Evolutionary conservation across 2,329 filamentous ascomycete genomes (phyloP).

Genomic region (Clonostachys rosea): DNA sequence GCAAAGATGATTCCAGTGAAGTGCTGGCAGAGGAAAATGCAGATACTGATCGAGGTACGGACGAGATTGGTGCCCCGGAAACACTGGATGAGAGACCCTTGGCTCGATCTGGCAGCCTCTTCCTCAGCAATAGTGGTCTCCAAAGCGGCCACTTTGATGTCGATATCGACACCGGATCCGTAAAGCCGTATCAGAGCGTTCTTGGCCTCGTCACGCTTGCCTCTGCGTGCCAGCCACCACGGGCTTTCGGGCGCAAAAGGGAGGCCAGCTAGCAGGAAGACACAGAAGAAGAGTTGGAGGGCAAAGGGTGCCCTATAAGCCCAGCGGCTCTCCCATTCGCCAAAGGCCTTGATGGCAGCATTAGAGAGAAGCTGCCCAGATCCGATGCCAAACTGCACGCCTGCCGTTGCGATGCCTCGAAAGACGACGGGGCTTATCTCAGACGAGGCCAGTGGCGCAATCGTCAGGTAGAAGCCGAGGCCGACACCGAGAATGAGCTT

Average conservation of each 20-base stretch:
- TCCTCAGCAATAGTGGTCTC: constrained; percentile 11
- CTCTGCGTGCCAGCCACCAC: constrained; percentile 28
- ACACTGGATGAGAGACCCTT: constrained; percentile 18
- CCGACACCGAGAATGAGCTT: constrained; percentile 30
- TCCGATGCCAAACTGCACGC: constrained; percentile 35
- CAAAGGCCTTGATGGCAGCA: constrained; percentile 45
- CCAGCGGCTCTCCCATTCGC: constrained; percentile 41
- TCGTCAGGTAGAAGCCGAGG: constrained; percentile 33
- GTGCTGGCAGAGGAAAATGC: constrained; percentile 34
- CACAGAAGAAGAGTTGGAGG: constrained; percentile 14
- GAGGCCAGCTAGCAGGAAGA: constrained; percentile 14
- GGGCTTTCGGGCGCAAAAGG: constrained; percentile 18
- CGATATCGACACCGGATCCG: constrained; percentile 13
- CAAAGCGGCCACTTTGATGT: constrained; percentile 15
- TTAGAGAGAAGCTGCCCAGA: constrained; percentile 50
- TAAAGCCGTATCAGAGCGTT: constrained; percentile 14
- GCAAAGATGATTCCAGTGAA: constrained; percentile 20
- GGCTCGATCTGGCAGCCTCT: constrained; percentile 13
- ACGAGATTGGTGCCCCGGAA: constrained; percentile 29
- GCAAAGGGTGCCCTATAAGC: constrained; percentile 39
- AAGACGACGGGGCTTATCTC: constrained; percentile 33
- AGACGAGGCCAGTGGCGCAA: constrained; percentile 31
- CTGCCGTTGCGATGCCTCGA: constrained; percentile 33
- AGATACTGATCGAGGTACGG: constrained; percentile 28
- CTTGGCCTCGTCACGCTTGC: constrained; percentile 10